Evolutionary conservation across 1,284 basidiomycete species (phyloP).

Genomic region (Ustilago crameri): DNA sequence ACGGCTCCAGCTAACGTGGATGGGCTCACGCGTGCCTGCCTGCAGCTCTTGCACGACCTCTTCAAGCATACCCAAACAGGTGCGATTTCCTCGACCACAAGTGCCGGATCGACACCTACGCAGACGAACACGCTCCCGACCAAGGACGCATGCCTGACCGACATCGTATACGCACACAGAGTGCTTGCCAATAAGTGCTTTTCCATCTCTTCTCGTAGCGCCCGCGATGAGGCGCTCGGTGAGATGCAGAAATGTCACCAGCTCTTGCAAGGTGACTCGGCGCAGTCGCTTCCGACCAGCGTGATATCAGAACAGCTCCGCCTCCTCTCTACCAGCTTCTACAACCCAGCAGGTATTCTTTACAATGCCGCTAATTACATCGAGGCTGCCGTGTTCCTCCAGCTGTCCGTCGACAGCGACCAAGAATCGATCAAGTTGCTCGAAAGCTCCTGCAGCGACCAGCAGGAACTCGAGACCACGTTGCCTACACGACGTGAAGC

Average conservation of each 20-base stretch:
- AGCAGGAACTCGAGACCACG: constrained; percentile 10
- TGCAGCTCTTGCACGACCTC: constrained; percentile 28
- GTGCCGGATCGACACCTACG: constrained; percentile 7
- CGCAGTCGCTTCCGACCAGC: constrained; percentile 7
- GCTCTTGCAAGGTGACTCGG: constrained; percentile 12
- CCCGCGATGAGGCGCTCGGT: constrained; percentile 19
- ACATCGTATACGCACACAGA: constrained; percentile 37
- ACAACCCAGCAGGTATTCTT: constrained; percentile 68
- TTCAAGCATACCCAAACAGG: constrained; percentile 1
- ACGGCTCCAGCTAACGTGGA: constrained; percentile 21
- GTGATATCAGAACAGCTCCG: constrained; percentile 30
- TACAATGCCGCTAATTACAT: constrained; percentile 64
- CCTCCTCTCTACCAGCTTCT: constrained; percentile 64
- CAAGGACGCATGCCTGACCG: constrained; percentile 24
- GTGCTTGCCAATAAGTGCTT: constrained; percentile 46
- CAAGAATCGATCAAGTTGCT: constrained; percentile 24
- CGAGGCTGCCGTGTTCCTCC: constrained; percentile 59
- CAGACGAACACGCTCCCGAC: constrained; percentile 19
- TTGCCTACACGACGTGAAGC: constrained; percentile 14
- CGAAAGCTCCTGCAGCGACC: neutral
- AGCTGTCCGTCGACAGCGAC: constrained; percentile 53
- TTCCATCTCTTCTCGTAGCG: constrained; percentile 16
- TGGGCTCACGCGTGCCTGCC: constrained; percentile 26
- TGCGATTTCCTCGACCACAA: neutral
- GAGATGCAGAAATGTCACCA: constrained; percentile 21